Conservation (phyloP, 129 eudicot species). For the Lactuca sativa region DNA sequence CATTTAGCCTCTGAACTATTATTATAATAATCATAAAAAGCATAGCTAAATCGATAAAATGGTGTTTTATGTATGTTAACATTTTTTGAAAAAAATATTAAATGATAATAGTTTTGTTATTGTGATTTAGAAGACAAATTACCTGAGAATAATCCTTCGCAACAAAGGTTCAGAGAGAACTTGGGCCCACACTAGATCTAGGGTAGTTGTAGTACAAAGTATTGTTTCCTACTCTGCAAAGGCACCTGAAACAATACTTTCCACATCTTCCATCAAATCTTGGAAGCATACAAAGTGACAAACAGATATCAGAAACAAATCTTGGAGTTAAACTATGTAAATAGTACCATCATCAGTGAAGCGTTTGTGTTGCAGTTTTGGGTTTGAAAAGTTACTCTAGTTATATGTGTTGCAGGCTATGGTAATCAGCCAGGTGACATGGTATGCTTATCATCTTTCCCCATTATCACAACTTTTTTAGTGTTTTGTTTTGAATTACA, state of each 20-base stretch:
- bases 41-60: neutral
- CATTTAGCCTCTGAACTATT: too few relatives aligned
- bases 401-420: slow-evolving; percentile 47
- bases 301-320: neutral
- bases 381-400: slow-evolving; percentile 41
- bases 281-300: slow-evolving; percentile 24
- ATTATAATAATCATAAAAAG: too few relatives aligned
- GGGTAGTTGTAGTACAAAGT: slow-evolving; percentile 65
- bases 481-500: too few relatives aligned
- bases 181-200: slow-evolving; percentile 91
- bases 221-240: slow-evolving; percentile 87
- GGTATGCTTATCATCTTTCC: too few relatives aligned
- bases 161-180: slow-evolving; percentile 80
- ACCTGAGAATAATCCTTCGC: slow-evolving; percentile 88
- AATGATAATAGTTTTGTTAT: neutral
- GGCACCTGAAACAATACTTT: slow-evolving; percentile 66
- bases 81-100: too few relatives aligned
- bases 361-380: too few relatives aligned
- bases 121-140: neutral
- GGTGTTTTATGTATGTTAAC: neutral
- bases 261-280: slow-evolving; percentile 66
- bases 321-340: too few relatives aligned
- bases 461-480: too few relatives aligned
- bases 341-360: too few relatives aligned
- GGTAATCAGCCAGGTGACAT: slow-evolving; percentile 57